Conservation (phyloP, 371 early-diverging fungal genomes). For the Mucor indicus region DNA sequence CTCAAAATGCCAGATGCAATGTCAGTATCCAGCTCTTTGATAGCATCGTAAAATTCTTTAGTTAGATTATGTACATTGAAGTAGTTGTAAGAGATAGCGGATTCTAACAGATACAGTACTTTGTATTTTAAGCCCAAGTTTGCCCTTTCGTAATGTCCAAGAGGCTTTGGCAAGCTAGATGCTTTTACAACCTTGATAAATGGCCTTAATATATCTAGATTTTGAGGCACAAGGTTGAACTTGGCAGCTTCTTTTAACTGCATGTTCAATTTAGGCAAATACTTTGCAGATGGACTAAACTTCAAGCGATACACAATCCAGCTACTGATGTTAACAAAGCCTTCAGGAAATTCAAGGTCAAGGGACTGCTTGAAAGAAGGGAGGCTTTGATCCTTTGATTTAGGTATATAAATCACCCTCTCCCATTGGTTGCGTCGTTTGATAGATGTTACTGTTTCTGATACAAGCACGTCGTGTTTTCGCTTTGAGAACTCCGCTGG, state of each 20-base stretch:
- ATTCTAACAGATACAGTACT: constrained; percentile 49
- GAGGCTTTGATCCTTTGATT: background rate
- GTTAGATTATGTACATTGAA: constrained; percentile 45
- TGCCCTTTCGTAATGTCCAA: constrained; percentile 23
- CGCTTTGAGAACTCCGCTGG: constrained; percentile 33
- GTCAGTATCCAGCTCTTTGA: constrained; percentile 21
- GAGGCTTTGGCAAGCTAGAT: constrained; percentile 6
- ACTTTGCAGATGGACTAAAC: constrained; percentile 5
- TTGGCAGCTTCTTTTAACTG: constrained; percentile 33
- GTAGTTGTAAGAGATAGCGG: constrained; percentile 30
- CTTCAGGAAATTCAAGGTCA: constrained; percentile 9
- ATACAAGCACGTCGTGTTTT: constrained; percentile 1
- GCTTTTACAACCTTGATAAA: constrained; percentile 3
- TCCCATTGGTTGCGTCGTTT: constrained; percentile 17
- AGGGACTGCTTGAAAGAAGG: constrained; percentile 13
- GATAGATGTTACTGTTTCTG: background rate
- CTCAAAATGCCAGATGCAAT: constrained; percentile 40
- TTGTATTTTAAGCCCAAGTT: constrained; percentile 22
- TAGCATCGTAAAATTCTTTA: constrained; percentile 22
- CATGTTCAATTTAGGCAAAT: constrained; percentile 6
- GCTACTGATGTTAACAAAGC: constrained; percentile 23
- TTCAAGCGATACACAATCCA: constrained; percentile 40
- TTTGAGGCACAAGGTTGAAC: constrained; percentile 40
- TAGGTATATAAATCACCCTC: constrained; percentile 24
- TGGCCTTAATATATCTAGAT: background rate